phyloP scores from a whole-genome alignment of 352 stramenopile genomes.

The Phytopythium sindhum region DNA sequence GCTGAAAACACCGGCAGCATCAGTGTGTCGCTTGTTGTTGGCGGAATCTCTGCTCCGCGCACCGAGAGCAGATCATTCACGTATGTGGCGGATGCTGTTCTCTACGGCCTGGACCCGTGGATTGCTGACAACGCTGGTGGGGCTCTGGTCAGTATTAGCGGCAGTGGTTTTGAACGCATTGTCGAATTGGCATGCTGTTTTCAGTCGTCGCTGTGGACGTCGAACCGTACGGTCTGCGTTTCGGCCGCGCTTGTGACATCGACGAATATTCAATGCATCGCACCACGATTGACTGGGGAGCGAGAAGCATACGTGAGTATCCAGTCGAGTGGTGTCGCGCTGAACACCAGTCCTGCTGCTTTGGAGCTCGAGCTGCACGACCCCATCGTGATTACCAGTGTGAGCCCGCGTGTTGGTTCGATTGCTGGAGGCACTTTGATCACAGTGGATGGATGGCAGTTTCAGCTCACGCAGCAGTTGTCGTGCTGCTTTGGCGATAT shows the following conservation, averaged over 20 bases:
- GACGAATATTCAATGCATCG: conserved; percentile 23
- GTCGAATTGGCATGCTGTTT: conserved; percentile 60
- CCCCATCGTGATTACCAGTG: conserved; percentile 17
- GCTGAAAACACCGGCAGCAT: conserved; percentile 11
- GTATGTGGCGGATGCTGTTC: conserved; percentile 25
- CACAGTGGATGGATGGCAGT: conserved; percentile 41
- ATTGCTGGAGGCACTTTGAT: conserved; percentile 41
- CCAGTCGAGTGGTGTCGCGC: conserved; percentile 10
- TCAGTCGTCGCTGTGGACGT: neutral
- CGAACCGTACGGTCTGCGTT: conserved; percentile 12
- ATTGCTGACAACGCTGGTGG: conserved; percentile 31
- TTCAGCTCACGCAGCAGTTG: conserved; percentile 43
- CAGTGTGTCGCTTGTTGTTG: conserved; percentile 23
- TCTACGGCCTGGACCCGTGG: conserved; percentile 44
- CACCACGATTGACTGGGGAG: conserved; percentile 16
- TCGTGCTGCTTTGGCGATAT: conserved; percentile 64
- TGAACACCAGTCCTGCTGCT: neutral
- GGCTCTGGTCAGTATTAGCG: conserved; percentile 30
- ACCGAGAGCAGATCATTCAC: conserved; percentile 23
- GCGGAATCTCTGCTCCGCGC: conserved; percentile 18
- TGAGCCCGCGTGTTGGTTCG: conserved; percentile 26
- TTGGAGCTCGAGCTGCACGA: conserved; percentile 27
- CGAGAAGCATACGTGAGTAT: conserved; percentile 20
- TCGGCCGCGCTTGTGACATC: conserved; percentile 30
- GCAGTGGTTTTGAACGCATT: conserved; percentile 39